Evolutionary conservation across 1,284 basidiomycete species (phyloP), one percentile per base, ranked within the genome.

Genomic region (Naganishia sp.): DNA sequence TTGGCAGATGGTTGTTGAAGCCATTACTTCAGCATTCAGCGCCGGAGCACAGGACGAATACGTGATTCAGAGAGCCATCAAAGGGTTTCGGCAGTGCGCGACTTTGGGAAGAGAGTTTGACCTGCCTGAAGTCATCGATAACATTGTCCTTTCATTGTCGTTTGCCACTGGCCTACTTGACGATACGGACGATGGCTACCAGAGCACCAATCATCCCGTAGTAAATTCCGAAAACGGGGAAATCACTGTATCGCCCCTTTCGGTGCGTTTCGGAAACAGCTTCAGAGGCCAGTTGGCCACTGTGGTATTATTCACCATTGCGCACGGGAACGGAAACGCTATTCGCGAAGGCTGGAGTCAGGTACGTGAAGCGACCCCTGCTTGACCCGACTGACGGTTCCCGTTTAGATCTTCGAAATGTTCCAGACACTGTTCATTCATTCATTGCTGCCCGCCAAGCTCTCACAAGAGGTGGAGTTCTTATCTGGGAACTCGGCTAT

Each of bases 391-490:
- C 58, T 65, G 6, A 56, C 23, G 18, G 17, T 41, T 52, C 32
- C 41, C 41, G 32, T 25, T 56, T 75, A 93, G 88, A 92, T 99
- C 66, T 97, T 99, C 73, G 94, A 97, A 78, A 97, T 99, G 87
- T 94, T 97, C 80, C 90, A 95, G 75, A 97, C 94, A 42, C 83
- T 99, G 28, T 99, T 99, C 80, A 81, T 95, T 50, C 90, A 97
- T 76, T 94, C 93, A 3, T 84, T 99, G 32, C 82, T 99, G 25
- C 94, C 94, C 0, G 85, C 83, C 5, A 84, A 87, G 61, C 90
- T 99, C 87, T 82, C 94, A n/a, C 89, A 92, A 75, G 94, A 97
- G 90, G 92, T 94, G 75, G 95, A 98, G 76, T 98, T 98, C 80
- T 83, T 96, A 17, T 92, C 91, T 31, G 90, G 90, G 9, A 86